These are phyloP conservation scores for Kwoniella sp. DNA, from an alignment of 768 basidiomycete species.

Conservation along the genomic window DNA sequence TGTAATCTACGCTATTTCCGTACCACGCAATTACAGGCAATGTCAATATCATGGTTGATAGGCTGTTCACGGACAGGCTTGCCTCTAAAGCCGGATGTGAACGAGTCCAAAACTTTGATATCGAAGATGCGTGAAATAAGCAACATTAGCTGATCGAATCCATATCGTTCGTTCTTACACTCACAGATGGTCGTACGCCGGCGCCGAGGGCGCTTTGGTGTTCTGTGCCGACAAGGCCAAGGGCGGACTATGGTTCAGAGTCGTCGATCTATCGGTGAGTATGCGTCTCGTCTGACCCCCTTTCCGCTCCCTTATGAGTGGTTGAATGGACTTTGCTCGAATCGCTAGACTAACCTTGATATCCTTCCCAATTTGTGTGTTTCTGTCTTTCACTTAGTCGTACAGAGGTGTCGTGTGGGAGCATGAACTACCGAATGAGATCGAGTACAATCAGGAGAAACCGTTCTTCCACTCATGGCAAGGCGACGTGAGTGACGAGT, in stretches of 20 bases:
- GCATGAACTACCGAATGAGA: constrained; percentile 81
- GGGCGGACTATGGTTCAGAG: constrained; percentile 67
- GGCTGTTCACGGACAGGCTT: no score
- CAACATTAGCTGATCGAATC: no score
- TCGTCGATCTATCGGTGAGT: constrained; percentile 71
- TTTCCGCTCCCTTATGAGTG: no score
- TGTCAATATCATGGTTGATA: no score
- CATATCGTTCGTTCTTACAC: background rate
- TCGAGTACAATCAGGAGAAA: constrained; percentile 80
- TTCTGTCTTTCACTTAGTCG: constrained; percentile 59
- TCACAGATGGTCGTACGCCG: constrained; percentile 79
- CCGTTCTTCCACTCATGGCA: constrained; percentile 90
- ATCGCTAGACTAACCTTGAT: no score
- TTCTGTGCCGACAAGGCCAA: constrained; percentile 67
- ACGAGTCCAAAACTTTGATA: no score
- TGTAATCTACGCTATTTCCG: background rate
- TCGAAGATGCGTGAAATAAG: no score
- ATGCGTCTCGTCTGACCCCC: no score
- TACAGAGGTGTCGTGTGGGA: constrained; percentile 90
- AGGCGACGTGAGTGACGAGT: constrained; percentile 85
- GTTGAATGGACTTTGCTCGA: no score
- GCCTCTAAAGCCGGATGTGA: no score
- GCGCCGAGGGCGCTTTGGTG: constrained; percentile 81
- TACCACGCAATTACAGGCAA: no score
- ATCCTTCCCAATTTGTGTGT: no score